phyloP scores from a whole-genome alignment of 345 rosid species.

The Eucalyptus albens region DNA sequence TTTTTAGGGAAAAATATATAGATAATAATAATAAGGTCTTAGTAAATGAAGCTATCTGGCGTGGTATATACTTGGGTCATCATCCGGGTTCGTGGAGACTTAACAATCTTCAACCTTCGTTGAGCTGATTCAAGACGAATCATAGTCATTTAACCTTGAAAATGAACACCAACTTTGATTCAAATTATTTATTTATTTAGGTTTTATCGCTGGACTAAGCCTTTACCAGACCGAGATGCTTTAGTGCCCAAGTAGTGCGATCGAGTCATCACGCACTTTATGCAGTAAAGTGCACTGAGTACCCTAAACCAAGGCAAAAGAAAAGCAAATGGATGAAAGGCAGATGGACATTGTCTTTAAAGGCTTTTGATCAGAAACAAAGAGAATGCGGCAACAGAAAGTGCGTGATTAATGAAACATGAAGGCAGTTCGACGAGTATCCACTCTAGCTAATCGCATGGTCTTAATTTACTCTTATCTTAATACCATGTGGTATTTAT shows the following conservation, averaged over 20 bases:
- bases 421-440: not conserved
- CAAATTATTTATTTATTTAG: not conserved
- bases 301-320: not conserved
- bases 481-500: not conserved
- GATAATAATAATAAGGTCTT: not conserved
- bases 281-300: not conserved
- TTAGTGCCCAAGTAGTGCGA: not conserved
- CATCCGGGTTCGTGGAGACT: not conserved
- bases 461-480: not conserved
- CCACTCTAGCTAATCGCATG: not conserved
- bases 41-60: not conserved
- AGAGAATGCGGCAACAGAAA: not conserved
- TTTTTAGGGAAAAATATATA: not conserved
- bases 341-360: not conserved
- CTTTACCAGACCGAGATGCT: not conserved
- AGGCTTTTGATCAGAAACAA: not conserved
- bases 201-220: not conserved
- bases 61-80: not conserved
- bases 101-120: not conserved
- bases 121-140: not conserved
- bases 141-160: not conserved
- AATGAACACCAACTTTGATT: not conserved
- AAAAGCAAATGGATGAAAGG: not conserved
- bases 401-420: not conserved
- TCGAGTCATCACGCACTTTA: not conserved